A percentile compares a stretch with the other conserved stretches of the same genome.
phyloP scores from a whole-genome alignment of 495 filamentous ascomycete genomes.

The Pseudoneurospora amorphoporcata region DNA sequence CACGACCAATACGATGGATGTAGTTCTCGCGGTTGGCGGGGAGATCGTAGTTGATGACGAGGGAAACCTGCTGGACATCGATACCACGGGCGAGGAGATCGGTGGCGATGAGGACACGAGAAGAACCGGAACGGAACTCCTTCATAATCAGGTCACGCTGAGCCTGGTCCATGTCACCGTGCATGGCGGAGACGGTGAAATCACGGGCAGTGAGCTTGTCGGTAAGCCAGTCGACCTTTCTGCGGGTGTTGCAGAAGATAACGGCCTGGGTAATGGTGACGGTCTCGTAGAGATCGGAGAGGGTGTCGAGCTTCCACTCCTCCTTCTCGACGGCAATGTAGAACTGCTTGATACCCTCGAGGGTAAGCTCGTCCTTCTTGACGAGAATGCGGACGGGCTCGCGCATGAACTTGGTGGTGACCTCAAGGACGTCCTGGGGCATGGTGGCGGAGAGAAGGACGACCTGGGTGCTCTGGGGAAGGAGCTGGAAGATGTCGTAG shows the following conservation, averaged over 20 bases:
- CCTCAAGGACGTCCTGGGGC: constrained; percentile 95
- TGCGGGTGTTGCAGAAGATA: constrained; percentile 99
- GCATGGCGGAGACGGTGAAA: constrained; percentile 98
- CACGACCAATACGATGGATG: constrained; percentile 94
- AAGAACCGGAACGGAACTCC: constrained; percentile 94
- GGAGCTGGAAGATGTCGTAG: constrained; percentile 96
- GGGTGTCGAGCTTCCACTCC: constrained; percentile 99
- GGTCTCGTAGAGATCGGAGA: constrained; percentile 98
- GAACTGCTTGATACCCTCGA: constrained; percentile 98
- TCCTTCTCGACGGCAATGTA: constrained; percentile 99
- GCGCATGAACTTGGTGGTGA: constrained; percentile 99
- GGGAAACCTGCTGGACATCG: constrained; percentile 97
- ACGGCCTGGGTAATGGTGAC: constrained; percentile 98
- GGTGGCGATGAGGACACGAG: constrained; percentile 93
- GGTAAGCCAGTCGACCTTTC: constrained; percentile 99
- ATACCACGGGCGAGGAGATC: constrained; percentile 97
- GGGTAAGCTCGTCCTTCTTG: constrained; percentile 97
- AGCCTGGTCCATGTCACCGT: constrained; percentile 97
- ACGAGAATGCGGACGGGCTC: constrained; percentile 98
- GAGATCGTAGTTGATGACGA: constrained; percentile 99
- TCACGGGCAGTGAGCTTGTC: constrained; percentile 98
- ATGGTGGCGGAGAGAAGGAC: constrained; percentile 96
- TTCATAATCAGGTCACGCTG: constrained; percentile 98
- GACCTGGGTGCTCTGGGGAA: constrained; percentile 92
- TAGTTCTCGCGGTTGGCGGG: constrained; percentile 99